Percentiles rank a stretch among this genome's conserved stretches.
phyloP scores from a whole-genome alignment of 306 rosid genomes.

The Quercus dentata region DNA sequence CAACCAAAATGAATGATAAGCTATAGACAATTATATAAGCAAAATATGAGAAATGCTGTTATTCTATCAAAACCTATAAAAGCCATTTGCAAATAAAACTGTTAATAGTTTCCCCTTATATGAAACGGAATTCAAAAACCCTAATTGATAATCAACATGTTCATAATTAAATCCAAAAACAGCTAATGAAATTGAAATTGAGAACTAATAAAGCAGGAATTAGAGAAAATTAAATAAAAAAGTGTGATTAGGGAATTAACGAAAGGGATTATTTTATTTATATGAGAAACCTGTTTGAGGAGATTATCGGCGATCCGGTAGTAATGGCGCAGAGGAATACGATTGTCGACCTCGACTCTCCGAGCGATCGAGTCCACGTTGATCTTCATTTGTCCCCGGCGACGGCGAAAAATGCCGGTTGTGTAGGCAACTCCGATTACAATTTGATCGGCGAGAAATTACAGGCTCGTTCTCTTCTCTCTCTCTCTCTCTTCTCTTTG shows the following conservation, averaged over 20 bases:
- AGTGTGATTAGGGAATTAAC: not conserved
- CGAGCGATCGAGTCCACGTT: constrained; percentile 62
- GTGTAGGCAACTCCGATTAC: not conserved
- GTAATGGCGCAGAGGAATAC: constrained; percentile 76
- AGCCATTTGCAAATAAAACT: not conserved
- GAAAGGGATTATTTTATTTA: not conserved
- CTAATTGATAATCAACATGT: constrained; percentile 18
- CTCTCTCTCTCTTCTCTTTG: no score
- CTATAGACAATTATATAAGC: not conserved
- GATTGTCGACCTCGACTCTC: constrained; percentile 73
- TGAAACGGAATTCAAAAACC: constrained; percentile 12
- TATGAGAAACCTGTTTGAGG: constrained; percentile 68
- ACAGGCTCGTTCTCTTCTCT: not conserved
- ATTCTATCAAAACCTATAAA: not conserved
- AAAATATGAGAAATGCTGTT: not conserved
- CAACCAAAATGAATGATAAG: not conserved
- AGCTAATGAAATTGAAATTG: not conserved
- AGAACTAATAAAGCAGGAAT: not conserved
- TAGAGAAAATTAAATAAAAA: not conserved
- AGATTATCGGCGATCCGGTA: constrained; percentile 92
- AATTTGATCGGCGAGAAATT: not conserved
- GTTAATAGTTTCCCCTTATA: no score
- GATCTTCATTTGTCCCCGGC: constrained; percentile 59
- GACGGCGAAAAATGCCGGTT: constrained; percentile 24
- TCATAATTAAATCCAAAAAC: not conserved